phyloP scores from a whole-genome alignment of 208 protist genomes.

The Crithidia bombi region DNA sequence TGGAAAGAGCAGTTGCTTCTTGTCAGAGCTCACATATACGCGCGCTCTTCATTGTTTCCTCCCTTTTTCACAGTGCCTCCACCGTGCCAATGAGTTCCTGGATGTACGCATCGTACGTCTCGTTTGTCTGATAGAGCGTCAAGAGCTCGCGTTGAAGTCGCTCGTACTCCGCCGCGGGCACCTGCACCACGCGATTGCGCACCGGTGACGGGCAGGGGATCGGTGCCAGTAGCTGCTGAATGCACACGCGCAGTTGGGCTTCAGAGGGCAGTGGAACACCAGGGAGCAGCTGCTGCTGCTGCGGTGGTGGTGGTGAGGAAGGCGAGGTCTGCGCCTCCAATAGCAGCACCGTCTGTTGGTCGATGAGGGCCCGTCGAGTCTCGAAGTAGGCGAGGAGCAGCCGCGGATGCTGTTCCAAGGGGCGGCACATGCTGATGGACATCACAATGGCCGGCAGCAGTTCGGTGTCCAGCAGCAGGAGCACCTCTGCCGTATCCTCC shows the following conservation, averaged over 20 bases:
- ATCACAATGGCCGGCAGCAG: conserved; percentile 18
- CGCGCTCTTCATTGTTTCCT: neutral
- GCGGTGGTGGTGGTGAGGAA: neutral
- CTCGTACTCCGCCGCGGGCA: conserved; percentile 27
- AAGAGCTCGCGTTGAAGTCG: conserved; percentile 38
- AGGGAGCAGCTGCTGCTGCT: neutral
- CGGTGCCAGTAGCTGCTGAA: conserved; percentile 3
- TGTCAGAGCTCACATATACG: neutral
- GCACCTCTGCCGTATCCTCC: conserved; percentile 3
- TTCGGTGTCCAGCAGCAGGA: conserved; percentile 14
- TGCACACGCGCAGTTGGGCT: conserved; percentile 6
- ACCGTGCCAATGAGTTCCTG: conserved; percentile 22
- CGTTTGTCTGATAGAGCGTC: conserved; percentile 38
- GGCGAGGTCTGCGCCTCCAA: neutral
- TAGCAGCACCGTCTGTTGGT: neutral
- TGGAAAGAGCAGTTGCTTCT: neutral
- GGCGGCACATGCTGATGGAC: conserved; percentile 7
- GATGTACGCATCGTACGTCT: conserved; percentile 31
- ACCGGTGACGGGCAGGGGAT: neutral
- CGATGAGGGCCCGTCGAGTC: conserved; percentile 15
- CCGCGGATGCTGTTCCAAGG: conserved; percentile 7
- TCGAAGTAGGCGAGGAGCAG: conserved; percentile 14
- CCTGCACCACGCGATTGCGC: conserved; percentile 10
- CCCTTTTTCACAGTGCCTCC: conserved; percentile 9
- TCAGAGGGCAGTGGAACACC: conserved; percentile 15